Evolutionary conservation across 768 basidiomycete genomes (phyloP).

Genomic region (Lentinula lateritia): DNA sequence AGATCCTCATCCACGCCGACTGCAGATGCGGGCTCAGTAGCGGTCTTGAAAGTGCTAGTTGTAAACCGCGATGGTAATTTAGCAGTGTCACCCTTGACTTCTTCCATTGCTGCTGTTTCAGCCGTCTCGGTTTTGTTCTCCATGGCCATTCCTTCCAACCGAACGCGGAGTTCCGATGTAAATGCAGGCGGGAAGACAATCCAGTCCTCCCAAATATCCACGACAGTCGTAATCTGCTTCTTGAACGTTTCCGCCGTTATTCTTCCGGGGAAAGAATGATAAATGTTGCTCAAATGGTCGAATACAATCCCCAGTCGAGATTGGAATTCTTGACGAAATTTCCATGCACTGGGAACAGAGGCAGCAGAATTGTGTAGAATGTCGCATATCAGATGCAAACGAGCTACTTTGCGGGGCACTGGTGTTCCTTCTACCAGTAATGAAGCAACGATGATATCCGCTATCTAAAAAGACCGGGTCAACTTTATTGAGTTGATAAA

Average conservation of each 20-base stretch:
- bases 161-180: conserved; percentile 61
- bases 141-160: conserved; percentile 59
- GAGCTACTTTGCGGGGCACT: conserved; percentile 95
- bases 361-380: conserved; percentile 97
- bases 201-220: conserved; percentile 99
- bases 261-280: conserved; percentile 91
- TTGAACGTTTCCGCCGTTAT: conserved; percentile 97
- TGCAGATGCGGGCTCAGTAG: conserved; percentile 34
- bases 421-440: conserved; percentile 87
- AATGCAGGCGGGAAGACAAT: conserved; percentile 92
- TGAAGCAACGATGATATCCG: conserved; percentile 86
- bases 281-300: conserved; percentile 90
- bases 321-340: conserved; percentile 93
- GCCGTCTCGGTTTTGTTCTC: conserved; percentile 19
- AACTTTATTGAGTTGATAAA: not conserved
- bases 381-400: conserved; percentile 93
- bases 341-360: conserved; percentile 93
- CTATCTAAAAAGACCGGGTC: conserved; percentile 47
- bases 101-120: conserved; percentile 10
- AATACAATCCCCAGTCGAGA: conserved; percentile 88
- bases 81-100: conserved; percentile 9
- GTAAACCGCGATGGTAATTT: conserved; percentile 64
- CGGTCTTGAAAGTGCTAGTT: conserved; percentile 70
- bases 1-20: conserved; percentile 25
- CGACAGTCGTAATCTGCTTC: conserved; percentile 80